These are phyloP conservation scores for Saksenaea vasiformis DNA, from an alignment of 371 early-diverging fungal species.

Conservation along the genomic window DNA sequence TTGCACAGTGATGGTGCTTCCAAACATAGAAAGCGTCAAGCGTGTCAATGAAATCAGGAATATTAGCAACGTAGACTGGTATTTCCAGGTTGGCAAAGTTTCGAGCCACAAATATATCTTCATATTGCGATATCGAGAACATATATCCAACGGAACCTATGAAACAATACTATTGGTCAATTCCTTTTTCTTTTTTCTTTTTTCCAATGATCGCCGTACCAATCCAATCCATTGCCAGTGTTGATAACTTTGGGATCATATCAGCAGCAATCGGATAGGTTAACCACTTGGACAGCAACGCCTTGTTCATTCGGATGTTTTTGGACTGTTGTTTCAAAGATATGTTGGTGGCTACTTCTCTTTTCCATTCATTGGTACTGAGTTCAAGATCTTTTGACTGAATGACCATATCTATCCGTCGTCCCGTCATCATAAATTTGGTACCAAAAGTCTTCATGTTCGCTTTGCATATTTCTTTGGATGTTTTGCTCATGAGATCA, in stretches of 20 bases:
- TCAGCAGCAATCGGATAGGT: background rate
- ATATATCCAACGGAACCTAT: background rate
- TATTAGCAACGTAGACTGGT: constrained; percentile 12
- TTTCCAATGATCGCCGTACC: too few relatives aligned
- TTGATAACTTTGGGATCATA: background rate
- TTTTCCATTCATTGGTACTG: background rate
- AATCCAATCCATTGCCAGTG: too few relatives aligned
- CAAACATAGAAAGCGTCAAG: background rate
- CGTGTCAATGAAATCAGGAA: constrained; percentile 5
- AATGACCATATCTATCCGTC: background rate
- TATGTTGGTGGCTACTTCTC: background rate
- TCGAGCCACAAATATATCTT: background rate
- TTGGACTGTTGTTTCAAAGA: background rate
- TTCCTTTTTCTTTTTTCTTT: too few relatives aligned
- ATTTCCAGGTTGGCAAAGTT: background rate
- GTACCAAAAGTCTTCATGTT: background rate
- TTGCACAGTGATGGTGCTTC: background rate
- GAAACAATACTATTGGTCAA: background rate
- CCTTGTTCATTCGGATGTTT: background rate
- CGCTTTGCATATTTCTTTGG: background rate
- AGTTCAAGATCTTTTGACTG: background rate
- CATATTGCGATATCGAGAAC: background rate
- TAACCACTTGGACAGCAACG: background rate
- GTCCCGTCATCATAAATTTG: background rate
- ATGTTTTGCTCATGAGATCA: background rate